Evolutionary conservation across 2,329 filamentous ascomycete genomes (phyloP), one percentile per base, ranked within the genome.

Genomic region (Penicillium carneum): DNA sequence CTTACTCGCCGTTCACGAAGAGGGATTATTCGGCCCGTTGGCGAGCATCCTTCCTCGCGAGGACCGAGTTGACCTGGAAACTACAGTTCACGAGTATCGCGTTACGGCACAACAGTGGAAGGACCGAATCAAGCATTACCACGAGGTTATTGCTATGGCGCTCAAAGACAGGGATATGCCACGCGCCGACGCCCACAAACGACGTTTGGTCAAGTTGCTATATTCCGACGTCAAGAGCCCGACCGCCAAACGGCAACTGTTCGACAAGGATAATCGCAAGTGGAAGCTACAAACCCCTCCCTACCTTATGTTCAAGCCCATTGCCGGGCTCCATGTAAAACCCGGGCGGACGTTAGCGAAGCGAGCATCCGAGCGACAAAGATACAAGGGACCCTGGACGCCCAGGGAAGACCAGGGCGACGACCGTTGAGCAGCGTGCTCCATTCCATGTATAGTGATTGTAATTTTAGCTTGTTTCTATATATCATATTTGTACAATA

Each of bases 11-110:
- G 23, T 26, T 26, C 4, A 14, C 31, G 36, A 54, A 18, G 26
- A 4, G 18, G 14, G n/a, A 31, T 9, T 8, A 31, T 1, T 8
- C 45, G n/a, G 18, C 4, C 10, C 36, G 8, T 45, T 54, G 3
- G 20, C 45, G 14, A 52, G 48, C 26, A 23, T 61, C 11, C 47
- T 67, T 18, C 45, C 64, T 18, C 51, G 23, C n/a, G 48, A 54
- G 14, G 63, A 67, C 36, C 48, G 47, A 38, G 31, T 63, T 9
- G 61, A 61, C 18, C 34, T 61, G 12, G 60, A 65, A n/a, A 41
- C 4, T 14, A 6, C 33, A 10, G 7, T 50, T 41, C 6, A 38
- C n/a, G 45, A 60, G 12, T 14, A 38, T 1, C 2, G 9, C 8
- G 7, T 26, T 4, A 2, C 42, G 14, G 42, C 57, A 20, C 12